These are phyloP conservation scores for Penicillium herquei DNA, from an alignment of 495 filamentous ascomycete species.

Conservation along the genomic window DNA sequence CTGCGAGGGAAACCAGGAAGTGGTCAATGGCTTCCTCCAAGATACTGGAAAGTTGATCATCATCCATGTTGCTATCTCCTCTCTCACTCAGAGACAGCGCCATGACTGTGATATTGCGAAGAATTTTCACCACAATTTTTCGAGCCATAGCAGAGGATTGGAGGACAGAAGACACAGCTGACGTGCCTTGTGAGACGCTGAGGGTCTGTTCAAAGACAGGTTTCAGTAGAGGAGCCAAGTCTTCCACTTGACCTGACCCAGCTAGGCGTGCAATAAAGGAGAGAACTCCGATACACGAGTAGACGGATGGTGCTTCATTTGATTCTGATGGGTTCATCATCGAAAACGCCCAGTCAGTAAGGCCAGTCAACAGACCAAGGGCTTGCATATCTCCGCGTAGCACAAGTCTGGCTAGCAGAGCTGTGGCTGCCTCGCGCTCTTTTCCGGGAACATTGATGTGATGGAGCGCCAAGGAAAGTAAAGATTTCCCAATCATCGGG, in stretches of 20 bases:
- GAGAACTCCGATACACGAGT: slow-evolving; percentile 69
- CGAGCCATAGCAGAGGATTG: slow-evolving; percentile 70
- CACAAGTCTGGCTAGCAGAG: slow-evolving; percentile 76
- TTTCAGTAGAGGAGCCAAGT: slow-evolving; percentile 50
- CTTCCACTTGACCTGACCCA: slow-evolving; percentile 50
- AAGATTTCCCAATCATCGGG: slow-evolving; percentile 67
- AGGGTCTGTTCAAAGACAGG: slow-evolving; percentile 51
- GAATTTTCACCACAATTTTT: slow-evolving; percentile 79
- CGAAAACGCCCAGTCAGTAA: slow-evolving; percentile 67
- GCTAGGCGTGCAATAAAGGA: slow-evolving; percentile 75
- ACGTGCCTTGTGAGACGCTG: slow-evolving; percentile 34
- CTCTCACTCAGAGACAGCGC: slow-evolving; percentile 48
- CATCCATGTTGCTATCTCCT: slow-evolving; percentile 33
- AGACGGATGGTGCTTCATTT: slow-evolving; percentile 42
- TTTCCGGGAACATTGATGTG: slow-evolving; percentile 76
- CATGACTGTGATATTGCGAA: slow-evolving; percentile 67
- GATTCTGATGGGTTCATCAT: slow-evolving; percentile 44
- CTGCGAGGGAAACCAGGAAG: slow-evolving; percentile 65
- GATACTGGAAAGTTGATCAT: slow-evolving; percentile 46
- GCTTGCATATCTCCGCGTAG: slow-evolving; percentile 84
- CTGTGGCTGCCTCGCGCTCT: slow-evolving; percentile 80
- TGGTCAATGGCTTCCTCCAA: slow-evolving; percentile 64
- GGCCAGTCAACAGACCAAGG: slow-evolving; percentile 61
- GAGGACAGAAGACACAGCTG: slow-evolving; percentile 46
- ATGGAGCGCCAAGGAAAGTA: slow-evolving; percentile 66